Conservation (phyloP, 495 filamentous ascomycete species). For the Podospora didyma region DNA sequence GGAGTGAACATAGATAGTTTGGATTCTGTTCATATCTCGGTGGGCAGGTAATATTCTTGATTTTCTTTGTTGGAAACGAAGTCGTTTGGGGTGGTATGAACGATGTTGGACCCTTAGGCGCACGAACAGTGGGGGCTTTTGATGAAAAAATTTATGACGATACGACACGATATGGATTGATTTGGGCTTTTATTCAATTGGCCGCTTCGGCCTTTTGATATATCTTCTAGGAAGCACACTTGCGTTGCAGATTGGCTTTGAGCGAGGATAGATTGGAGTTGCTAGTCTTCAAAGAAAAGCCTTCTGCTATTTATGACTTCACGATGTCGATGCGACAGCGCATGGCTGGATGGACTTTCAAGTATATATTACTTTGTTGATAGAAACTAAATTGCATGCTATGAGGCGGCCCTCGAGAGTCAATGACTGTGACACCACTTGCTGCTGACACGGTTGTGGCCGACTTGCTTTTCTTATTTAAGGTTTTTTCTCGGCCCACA, state of each 20-base stretch:
- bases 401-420: no score
- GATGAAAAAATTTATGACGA: slow-evolving; percentile 15
- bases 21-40: slow-evolving; percentile 13
- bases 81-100: not conserved
- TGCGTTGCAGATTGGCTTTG: not conserved
- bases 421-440: no score
- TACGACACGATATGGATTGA: slow-evolving; percentile 4
- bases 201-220: not conserved
- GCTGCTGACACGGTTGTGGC: no score
- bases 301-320: not conserved
- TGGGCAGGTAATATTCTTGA: not conserved
- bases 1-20: slow-evolving; percentile 8
- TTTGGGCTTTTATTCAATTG: not conserved
- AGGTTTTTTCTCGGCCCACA: no score
- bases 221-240: not conserved
- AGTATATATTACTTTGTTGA: no score
- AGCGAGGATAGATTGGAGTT: slow-evolving; percentile 3
- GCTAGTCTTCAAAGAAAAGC: not conserved
- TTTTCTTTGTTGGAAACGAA: not conserved
- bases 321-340: not conserved
- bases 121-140: not conserved
- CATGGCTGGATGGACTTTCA: not conserved
- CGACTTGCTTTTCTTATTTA: no score
- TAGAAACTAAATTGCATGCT: no score
- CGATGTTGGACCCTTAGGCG: not conserved